These are phyloP conservation scores for Solanum phureja DNA, from an alignment of 257 asterid species.

Conservation along the genomic window DNA sequence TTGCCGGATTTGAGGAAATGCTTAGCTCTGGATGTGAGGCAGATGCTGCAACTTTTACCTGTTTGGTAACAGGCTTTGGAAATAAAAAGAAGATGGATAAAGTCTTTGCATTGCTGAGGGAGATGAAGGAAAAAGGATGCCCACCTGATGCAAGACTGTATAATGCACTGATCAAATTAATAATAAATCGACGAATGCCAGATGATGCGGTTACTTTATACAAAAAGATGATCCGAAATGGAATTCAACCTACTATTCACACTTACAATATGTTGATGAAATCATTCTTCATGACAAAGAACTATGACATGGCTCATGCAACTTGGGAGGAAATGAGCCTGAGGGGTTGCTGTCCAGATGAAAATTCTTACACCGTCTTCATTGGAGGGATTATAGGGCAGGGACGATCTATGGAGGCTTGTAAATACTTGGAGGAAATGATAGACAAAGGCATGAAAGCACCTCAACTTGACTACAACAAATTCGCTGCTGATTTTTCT, in stretches of 20 bases:
- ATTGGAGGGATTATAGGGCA: slow-evolving; percentile 72
- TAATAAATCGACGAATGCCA: slow-evolving; percentile 53
- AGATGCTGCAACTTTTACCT: slow-evolving; percentile 66
- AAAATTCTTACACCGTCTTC: slow-evolving; percentile 58
- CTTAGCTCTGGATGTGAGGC: slow-evolving; percentile 40
- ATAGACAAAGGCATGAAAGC: slow-evolving; percentile 77
- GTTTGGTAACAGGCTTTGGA: slow-evolving; percentile 70
- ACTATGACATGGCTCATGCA: slow-evolving; percentile 52
- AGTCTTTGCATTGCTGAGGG: slow-evolving; percentile 49
- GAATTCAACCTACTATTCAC: slow-evolving; percentile 56
- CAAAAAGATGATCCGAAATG: slow-evolving; percentile 57
- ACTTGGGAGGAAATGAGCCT: slow-evolving; percentile 91
- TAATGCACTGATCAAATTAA: slow-evolving; percentile 71
- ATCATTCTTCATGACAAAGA: slow-evolving; percentile 37
- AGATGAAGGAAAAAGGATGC: slow-evolving; percentile 69
- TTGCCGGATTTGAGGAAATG: slow-evolving; percentile 52
- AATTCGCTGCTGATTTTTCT: slow-evolving; percentile 44
- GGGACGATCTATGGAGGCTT: slow-evolving; percentile 64
- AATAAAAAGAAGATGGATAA: slow-evolving; percentile 56
- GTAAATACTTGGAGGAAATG: slow-evolving; percentile 74
- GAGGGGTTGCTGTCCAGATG: slow-evolving; percentile 83
- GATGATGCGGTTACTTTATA: slow-evolving; percentile 74
- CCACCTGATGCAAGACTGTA: slow-evolving; percentile 60
- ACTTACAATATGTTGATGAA: slow-evolving; percentile 87
- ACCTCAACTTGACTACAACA: slow-evolving; percentile 61